A percentile compares a stretch with the other conserved stretches of the same genome.
Evolutionary conservation across 2,329 filamentous ascomycete genomes (phyloP).

Genomic region (Pestalotiopsis sp.): DNA sequence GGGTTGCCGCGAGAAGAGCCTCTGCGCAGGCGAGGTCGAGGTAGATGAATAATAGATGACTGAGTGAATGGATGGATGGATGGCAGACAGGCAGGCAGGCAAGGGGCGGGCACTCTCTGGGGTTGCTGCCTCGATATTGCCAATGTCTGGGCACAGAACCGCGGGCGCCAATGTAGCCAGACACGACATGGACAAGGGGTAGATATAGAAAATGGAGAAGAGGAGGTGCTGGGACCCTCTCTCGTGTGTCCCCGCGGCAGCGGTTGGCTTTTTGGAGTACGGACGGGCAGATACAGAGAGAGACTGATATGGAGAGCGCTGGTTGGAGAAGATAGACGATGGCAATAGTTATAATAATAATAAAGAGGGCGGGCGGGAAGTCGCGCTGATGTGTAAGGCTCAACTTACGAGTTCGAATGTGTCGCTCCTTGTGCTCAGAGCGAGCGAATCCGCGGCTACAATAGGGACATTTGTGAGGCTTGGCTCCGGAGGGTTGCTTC

Average conservation of each 20-base stretch:
- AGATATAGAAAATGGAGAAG: not conserved
- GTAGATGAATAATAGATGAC: not conserved
- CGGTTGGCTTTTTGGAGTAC: not conserved
- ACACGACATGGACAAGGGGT: not conserved
- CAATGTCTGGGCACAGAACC: not conserved
- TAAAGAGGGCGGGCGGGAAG: not conserved
- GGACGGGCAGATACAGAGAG: not conserved
- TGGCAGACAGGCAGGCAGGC: too few relatives aligned
- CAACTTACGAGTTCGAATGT: slow-evolving; percentile 48
- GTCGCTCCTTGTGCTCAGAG: slow-evolving; percentile 48
- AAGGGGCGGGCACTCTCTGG: not conserved
- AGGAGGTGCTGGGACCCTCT: not conserved
- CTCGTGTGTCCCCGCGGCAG: not conserved
- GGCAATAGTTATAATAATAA: too few relatives aligned
- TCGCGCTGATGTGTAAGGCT: not conserved
- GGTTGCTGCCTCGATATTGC: not conserved
- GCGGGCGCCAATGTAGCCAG: not conserved
- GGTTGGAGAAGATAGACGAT: not conserved
- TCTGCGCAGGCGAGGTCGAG: not conserved
- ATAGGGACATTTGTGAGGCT: slow-evolving; percentile 25
- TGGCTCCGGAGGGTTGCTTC: not conserved
- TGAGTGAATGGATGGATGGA: not conserved
- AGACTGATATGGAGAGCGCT: not conserved
- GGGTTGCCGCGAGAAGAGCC: not conserved
- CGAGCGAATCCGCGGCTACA: slow-evolving; percentile 47